These are phyloP conservation scores for Globisporangium abappressorium DNA, from an alignment of 352 stramenopile genomes.

Conservation along the genomic window DNA sequence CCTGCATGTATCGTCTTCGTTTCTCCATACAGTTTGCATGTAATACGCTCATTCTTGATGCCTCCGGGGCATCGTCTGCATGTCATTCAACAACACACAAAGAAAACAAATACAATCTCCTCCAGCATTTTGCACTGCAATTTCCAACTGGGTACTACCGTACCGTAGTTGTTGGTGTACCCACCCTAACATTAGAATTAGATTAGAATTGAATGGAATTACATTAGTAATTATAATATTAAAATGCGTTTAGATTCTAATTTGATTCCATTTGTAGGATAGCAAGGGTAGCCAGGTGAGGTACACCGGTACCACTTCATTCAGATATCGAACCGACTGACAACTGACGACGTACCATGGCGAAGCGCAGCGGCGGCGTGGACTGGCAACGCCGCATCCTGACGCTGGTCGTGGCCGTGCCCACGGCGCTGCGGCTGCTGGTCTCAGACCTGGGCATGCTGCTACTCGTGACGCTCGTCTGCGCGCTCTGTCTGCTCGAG, in stretches of 20 bases:
- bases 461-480: constrained; percentile 44
- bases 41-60: background rate
- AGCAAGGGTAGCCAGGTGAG: no score
- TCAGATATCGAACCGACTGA: background rate
- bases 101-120: background rate
- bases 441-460: constrained; percentile 47
- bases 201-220: no score
- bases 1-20: background rate
- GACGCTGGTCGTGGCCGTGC: constrained; percentile 59
- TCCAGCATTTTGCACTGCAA: background rate
- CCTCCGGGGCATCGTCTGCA: background rate
- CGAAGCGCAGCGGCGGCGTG: constrained; percentile 23
- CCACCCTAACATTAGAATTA: no score
- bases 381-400: constrained; percentile 55
- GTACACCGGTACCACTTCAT: no score
- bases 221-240: no score
- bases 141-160: background rate
- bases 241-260: no score
- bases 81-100: background rate
- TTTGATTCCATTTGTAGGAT: no score
- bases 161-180: no score
- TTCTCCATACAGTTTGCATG: constrained; percentile 1
- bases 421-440: constrained; percentile 53
- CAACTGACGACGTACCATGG: constrained; percentile 2
- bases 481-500: constrained; percentile 53